These are phyloP conservation scores for Thalassiosira pacifica DNA, from an alignment of 352 stramenopile genomes.

Conservation along the genomic window DNA sequence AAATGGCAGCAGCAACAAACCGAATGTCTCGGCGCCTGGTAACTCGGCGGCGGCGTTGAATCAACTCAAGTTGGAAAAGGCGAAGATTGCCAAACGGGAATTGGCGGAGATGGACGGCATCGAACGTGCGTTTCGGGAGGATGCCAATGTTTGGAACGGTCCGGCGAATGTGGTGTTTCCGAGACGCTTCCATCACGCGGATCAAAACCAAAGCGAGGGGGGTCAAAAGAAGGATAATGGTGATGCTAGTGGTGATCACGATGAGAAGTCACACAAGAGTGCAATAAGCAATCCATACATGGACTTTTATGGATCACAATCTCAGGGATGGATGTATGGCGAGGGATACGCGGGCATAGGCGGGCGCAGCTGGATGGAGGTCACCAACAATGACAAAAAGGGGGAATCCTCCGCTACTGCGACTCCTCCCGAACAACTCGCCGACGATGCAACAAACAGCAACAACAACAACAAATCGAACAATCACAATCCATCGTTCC, in stretches of 20 bases:
- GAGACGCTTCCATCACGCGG: slow-evolving; percentile 1
- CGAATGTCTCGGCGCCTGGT: not conserved
- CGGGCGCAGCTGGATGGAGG: slow-evolving; percentile 44
- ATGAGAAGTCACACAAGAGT: not conserved
- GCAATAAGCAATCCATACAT: slow-evolving; percentile 3
- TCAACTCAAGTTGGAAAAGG: slow-evolving; percentile 35
- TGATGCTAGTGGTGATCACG: not conserved
- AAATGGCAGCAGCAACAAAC: not conserved
- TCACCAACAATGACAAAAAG: slow-evolving; percentile 22
- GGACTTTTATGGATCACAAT: slow-evolving; percentile 24
- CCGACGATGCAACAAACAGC: not conserved
- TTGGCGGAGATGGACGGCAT: slow-evolving; percentile 49
- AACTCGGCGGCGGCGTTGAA: not conserved
- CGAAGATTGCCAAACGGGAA: slow-evolving; percentile 39
- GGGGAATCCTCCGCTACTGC: not conserved
- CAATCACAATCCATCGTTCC: slow-evolving; percentile 13
- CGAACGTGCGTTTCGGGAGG: slow-evolving; percentile 43
- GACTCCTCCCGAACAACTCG: not conserved
- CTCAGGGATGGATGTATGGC: slow-evolving; percentile 51
- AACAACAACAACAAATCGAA: slow-evolving; percentile 25
- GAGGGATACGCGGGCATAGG: slow-evolving; percentile 44
- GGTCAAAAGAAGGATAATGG: too few species aligned
- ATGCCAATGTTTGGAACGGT: slow-evolving; percentile 36
- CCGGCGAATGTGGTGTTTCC: slow-evolving; percentile 18
- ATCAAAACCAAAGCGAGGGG: not conserved